Evolutionary conservation across 306 rosid genomes (phyloP).

Genomic region (cucumber (Cucumis sativus)): Cucumber_9930_V3 NC_026656.2:15609501-15610000

Average conservation of each 20-base stretch:
- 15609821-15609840: background rate
- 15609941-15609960: background rate
- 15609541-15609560: background rate
- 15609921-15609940: no score
- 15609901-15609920: background rate
- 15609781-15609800: background rate
- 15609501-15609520: background rate
- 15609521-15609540: background rate
- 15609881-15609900: background rate
- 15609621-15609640: background rate
- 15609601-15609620: background rate
- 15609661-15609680: background rate
- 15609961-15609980: background rate
- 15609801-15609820: background rate
- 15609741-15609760: background rate
- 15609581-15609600: background rate
- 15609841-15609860: background rate
- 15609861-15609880: background rate
- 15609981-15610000: constrained; percentile 21
- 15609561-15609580: background rate
- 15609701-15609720: background rate
- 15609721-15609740: background rate
- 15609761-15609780: background rate
- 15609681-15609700: background rate
- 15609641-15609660: background rate